A percentile compares a stretch with the other conserved stretches of the same genome.
phyloP scores from a whole-genome alignment of 768 basidiomycete species.

The Clavaria fumosa region DNA sequence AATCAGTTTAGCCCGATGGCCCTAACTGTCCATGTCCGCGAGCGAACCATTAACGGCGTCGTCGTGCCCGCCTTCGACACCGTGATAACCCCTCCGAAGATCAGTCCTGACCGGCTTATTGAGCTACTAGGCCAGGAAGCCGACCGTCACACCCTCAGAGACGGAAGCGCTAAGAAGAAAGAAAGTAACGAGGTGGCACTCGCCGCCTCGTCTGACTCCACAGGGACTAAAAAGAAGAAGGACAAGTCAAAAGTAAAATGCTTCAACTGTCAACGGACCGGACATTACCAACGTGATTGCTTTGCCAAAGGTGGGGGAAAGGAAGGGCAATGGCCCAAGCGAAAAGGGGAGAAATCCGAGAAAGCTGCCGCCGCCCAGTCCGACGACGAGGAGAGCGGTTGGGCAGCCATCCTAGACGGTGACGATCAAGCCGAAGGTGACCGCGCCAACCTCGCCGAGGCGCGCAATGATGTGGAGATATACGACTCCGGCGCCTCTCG shows the following conservation, averaged over 20 bases:
- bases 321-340: constrained; percentile 10
- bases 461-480: constrained; percentile 13
- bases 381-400: not conserved
- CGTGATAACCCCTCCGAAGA: constrained; percentile 7
- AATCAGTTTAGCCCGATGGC: constrained; percentile 1
- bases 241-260: constrained; percentile 9
- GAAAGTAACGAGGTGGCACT: constrained; percentile 16
- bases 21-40: not conserved
- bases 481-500: constrained; percentile 24
- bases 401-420: not conserved
- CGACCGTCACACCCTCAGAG: constrained; percentile 10
- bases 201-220: constrained; percentile 7
- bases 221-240: constrained; percentile 1
- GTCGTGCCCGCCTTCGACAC: constrained; percentile 13
- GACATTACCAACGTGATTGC: constrained; percentile 15
- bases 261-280: constrained; percentile 18
- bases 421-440: not conserved
- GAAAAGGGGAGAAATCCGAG: constrained; percentile 9
- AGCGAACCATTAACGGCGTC: constrained; percentile 7
- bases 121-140: constrained; percentile 16
- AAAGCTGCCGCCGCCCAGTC: constrained; percentile 2
- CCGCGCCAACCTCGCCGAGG: not conserved
- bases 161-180: constrained; percentile 12
- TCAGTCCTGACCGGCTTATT: constrained; percentile 15
- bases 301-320: constrained; percentile 13